phyloP scores from a whole-genome alignment of 2,329 filamentous ascomycete species.

The Ascomycota sp. region DNA sequence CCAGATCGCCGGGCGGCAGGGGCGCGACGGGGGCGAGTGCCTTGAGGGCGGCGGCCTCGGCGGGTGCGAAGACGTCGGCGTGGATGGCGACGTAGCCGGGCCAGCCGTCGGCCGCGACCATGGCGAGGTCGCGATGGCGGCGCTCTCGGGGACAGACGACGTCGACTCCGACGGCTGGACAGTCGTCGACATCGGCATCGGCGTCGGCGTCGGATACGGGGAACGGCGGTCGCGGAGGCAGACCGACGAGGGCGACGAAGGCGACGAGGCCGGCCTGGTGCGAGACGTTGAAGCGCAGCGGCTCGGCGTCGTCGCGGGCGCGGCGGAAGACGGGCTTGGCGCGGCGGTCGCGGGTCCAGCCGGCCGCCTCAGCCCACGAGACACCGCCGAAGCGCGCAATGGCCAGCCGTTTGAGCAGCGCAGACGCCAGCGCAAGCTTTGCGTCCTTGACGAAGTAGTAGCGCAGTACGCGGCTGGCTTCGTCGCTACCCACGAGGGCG shows the following conservation, averaged over 20 bases:
- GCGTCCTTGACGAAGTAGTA: constrained; percentile 53
- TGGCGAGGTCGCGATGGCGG: constrained; percentile 35
- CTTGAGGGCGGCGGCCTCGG: constrained; percentile 45
- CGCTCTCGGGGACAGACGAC: constrained; percentile 59
- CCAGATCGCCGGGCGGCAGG: too few species aligned
- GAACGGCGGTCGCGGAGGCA: too few species aligned
- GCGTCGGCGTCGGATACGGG: too few species aligned
- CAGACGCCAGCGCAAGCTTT: constrained; percentile 52
- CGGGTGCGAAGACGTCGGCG: constrained; percentile 43
- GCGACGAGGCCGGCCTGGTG: constrained; percentile 61
- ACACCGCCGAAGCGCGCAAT: constrained; percentile 37
- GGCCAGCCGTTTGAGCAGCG: constrained; percentile 52
- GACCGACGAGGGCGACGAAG: constrained; percentile 33
- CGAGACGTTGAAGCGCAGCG: constrained; percentile 52
- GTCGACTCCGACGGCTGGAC: constrained; percentile 50
- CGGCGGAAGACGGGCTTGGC: constrained; percentile 31
- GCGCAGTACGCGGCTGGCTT: constrained; percentile 34
- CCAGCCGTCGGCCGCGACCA: constrained; percentile 40
- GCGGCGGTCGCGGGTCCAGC: constrained; percentile 31
- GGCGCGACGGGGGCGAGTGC: too few species aligned
- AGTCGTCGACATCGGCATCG: too few species aligned
- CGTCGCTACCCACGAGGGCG: constrained; percentile 28
- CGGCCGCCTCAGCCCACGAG: constrained; percentile 35
- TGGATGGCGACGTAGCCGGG: constrained; percentile 50
- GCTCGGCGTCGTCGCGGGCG: constrained; percentile 23